A percentile compares a stretch with the other conserved stretches of the same genome.
These are phyloP conservation scores for Panus rudis DNA, from an alignment of 768 basidiomycete genomes.

Conservation along the genomic window DNA sequence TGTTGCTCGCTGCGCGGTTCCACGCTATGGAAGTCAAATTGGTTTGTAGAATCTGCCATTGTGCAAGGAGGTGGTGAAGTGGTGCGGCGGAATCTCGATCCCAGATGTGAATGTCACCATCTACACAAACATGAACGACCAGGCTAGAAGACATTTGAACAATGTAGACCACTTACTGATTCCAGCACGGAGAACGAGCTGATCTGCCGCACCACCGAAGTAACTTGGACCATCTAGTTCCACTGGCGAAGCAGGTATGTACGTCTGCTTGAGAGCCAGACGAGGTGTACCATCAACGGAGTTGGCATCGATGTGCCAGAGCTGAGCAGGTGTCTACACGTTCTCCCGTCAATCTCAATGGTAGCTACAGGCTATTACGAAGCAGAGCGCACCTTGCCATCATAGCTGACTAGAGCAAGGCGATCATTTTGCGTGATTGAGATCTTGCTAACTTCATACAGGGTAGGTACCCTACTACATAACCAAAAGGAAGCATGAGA, in stretches of 20 bases:
- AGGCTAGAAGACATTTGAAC: not conserved
- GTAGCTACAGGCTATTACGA: too few relatives aligned
- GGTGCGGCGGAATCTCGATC: conserved; percentile 1
- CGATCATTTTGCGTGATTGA: too few relatives aligned
- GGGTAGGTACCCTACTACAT: too few relatives aligned
- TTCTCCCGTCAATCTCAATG: too few relatives aligned
- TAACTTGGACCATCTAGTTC: conserved; percentile 1
- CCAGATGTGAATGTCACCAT: conserved; percentile 7
- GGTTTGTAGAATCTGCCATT: not conserved
- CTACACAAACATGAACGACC: not conserved
- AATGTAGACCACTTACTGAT: not conserved
- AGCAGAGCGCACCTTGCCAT: too few relatives aligned
- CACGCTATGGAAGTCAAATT: conserved; percentile 6
- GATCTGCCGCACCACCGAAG: conserved; percentile 7
- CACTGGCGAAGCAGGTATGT: conserved; percentile 4
- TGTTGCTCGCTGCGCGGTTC: conserved; percentile 2
- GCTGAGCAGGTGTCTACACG: conserved; percentile 5
- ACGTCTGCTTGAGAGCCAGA: conserved; percentile 2
- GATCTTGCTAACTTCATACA: too few relatives aligned
- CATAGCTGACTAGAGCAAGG: too few relatives aligned
- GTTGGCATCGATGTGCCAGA: conserved; percentile 1
- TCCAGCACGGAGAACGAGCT: conserved; percentile 4
- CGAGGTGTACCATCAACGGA: not conserved
- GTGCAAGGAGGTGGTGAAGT: conserved; percentile 3
- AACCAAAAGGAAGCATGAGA: too few relatives aligned